Conservation (phyloP, 2,329 filamentous ascomycete genomes). For the Monilinia fructigena region DNA sequence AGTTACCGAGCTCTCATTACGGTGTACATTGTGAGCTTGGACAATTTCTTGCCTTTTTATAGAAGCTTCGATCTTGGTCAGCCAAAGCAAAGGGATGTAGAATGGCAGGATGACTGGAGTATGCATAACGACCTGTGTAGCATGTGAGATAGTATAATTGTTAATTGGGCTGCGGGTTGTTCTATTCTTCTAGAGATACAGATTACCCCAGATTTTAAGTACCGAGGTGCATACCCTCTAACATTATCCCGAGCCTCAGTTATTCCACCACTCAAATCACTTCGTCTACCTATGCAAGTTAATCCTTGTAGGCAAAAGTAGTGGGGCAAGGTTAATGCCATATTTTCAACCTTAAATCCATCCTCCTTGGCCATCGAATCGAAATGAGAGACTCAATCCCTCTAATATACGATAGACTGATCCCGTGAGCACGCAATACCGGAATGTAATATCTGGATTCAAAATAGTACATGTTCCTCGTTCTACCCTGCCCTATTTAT, state of each 20-base stretch:
- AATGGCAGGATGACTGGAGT: background rate
- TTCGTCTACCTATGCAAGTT: background rate
- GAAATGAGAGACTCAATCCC: no score
- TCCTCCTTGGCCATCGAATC: background rate
- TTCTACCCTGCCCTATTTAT: background rate
- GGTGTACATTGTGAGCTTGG: slow-evolving; percentile 28
- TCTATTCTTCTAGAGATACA: background rate
- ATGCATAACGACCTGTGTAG: background rate
- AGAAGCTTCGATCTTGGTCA: background rate
- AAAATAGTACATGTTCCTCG: background rate
- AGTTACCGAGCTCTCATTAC: slow-evolving; percentile 37
- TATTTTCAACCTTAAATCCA: background rate
- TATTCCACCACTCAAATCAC: slow-evolving; percentile 12
- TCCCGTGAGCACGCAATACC: background rate
- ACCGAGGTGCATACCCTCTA: background rate
- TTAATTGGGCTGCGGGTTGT: background rate
- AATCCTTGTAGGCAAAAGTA: background rate
- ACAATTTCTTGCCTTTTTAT: slow-evolving; percentile 10
- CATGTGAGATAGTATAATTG: background rate
- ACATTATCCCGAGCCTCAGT: slow-evolving; percentile 10
- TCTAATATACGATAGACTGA: background rate
- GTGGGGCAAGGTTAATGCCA: background rate
- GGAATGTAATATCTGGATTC: background rate
- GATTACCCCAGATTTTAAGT: slow-evolving; percentile 7
- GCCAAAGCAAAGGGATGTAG: background rate